These are phyloP conservation scores for Oleoguttula mirabilis DNA, from an alignment of 495 filamentous ascomycete species.

Conservation along the genomic window DNA sequence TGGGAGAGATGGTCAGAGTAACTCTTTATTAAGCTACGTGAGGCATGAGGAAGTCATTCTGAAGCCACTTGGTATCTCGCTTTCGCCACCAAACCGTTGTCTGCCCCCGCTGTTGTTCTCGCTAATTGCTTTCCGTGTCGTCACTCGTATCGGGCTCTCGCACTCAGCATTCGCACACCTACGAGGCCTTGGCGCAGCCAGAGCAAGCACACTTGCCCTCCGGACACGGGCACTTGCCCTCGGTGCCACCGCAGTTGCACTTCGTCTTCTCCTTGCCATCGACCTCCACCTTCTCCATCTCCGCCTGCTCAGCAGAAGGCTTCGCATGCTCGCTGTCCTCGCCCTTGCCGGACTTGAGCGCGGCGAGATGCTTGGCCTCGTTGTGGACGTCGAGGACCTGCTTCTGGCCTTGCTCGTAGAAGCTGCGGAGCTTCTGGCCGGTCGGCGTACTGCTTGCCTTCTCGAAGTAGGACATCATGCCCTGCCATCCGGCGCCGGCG, in stretches of 20 bases:
- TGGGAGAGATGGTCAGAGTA: neutral
- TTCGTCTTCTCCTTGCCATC: constrained; percentile 31
- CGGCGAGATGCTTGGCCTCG: constrained; percentile 76
- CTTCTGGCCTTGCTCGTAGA: constrained; percentile 70
- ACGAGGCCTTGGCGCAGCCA: constrained; percentile 25
- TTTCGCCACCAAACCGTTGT: no score
- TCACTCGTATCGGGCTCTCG: neutral
- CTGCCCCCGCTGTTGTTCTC: no score
- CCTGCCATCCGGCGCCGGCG: constrained; percentile 50
- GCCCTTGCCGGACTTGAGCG: constrained; percentile 62
- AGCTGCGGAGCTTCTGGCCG: constrained; percentile 70
- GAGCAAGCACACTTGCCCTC: constrained; percentile 32
- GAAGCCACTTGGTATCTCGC: no score
- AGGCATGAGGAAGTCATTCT: no score
- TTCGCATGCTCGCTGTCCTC: constrained; percentile 27
- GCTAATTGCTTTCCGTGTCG: no score
- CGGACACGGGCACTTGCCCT: constrained; percentile 31
- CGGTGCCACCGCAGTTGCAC: constrained; percentile 34
- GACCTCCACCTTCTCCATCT: constrained; percentile 21
- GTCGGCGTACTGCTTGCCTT: constrained; percentile 76
- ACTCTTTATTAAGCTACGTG: neutral
- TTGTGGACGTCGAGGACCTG: constrained; percentile 86
- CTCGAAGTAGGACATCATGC: constrained; percentile 76
- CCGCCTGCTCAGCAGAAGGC: constrained; percentile 20
- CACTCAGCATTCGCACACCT: neutral